These are phyloP conservation scores for Coniosporium apollinis DNA, from an alignment of 495 filamentous ascomycete species.

Conservation along the genomic window DNA sequence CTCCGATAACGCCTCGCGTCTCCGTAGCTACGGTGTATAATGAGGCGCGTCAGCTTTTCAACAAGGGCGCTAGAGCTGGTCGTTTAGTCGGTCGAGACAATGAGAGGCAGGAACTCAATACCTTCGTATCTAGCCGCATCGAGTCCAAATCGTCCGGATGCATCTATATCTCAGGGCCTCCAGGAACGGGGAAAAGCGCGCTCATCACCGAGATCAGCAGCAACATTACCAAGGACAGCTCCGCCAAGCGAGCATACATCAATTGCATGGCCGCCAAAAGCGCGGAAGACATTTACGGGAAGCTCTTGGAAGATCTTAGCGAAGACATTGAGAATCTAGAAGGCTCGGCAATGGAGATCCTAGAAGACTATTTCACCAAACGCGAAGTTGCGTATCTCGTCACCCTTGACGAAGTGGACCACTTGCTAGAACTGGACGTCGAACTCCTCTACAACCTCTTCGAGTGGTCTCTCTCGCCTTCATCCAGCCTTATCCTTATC, in stretches of 20 bases:
- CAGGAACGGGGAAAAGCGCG: conserved; percentile 92
- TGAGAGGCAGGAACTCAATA: conserved; percentile 52
- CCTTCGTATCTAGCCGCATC: conserved; percentile 51
- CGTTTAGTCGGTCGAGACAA: conserved; percentile 68
- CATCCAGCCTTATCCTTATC: conserved; percentile 64
- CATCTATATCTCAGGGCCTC: conserved; percentile 87
- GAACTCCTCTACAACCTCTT: conserved; percentile 82
- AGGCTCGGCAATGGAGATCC: conserved; percentile 31
- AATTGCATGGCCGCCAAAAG: conserved; percentile 94
- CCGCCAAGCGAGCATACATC: conserved; percentile 54
- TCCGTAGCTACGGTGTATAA: conserved; percentile 59
- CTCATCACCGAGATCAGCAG: conserved; percentile 65
- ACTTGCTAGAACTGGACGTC: conserved; percentile 70
- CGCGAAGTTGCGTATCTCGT: conserved; percentile 49
- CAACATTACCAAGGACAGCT: conserved; percentile 28
- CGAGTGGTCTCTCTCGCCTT: conserved; percentile 70
- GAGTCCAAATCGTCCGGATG: conserved; percentile 53
- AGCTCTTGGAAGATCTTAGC: conserved; percentile 48
- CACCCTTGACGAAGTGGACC: conserved; percentile 86
- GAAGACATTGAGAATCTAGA: conserved; percentile 36
- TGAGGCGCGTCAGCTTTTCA: conserved; percentile 72
- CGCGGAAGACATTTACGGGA: conserved; percentile 64
- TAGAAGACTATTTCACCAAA: conserved; percentile 45
- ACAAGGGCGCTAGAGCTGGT: conserved; percentile 55
- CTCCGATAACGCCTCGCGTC: conserved; percentile 44